Percentiles rank a stretch among this genome's conserved stretches.
Conservation (phyloP, 2,329 filamentous ascomycete genomes). For the Coniella lustricola region DNA sequence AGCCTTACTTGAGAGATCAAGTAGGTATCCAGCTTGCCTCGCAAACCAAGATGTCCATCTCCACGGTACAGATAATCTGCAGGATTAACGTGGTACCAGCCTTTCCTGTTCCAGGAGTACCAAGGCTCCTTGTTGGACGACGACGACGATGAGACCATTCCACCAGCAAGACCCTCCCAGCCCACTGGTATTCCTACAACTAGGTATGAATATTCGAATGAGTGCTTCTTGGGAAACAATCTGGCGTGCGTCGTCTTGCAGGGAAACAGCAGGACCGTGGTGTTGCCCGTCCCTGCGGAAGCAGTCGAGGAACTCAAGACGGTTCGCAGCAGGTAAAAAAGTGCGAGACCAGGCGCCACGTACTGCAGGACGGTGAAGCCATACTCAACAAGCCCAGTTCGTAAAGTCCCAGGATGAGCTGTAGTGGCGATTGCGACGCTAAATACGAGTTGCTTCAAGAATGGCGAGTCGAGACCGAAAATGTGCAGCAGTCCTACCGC, state of each 20-base stretch:
- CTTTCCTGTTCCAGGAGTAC: constrained; percentile 16
- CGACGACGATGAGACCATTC: constrained; percentile 50
- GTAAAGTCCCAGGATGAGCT: background rate
- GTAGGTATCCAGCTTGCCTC: constrained; percentile 55
- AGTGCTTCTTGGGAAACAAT: constrained; percentile 60
- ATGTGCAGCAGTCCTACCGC: background rate
- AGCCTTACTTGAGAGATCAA: constrained; percentile 47
- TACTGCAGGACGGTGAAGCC: background rate
- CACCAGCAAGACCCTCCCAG: constrained; percentile 48
- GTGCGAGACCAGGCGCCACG: background rate
- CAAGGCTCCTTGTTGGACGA: constrained; percentile 20
- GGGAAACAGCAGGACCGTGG: constrained; percentile 51
- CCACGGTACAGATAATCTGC: constrained; percentile 56
- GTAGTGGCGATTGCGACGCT: background rate
- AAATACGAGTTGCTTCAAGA: constrained; percentile 7
- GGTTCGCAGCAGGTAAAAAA: background rate
- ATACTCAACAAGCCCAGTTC: background rate
- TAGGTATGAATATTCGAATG: constrained; percentile 65
- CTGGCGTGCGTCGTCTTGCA: constrained; percentile 59
- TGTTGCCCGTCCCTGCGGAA: constrained; percentile 10
- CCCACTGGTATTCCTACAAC: constrained; percentile 60
- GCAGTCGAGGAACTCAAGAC: constrained; percentile 1
- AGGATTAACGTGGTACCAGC: constrained; percentile 55
- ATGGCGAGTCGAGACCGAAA: constrained; percentile 7
- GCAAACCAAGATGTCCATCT: constrained; percentile 42